Base-by-base conservation (phyloP, 495 filamentous ascomycete species). In the Staphylotrichum longicolle region DNA sequence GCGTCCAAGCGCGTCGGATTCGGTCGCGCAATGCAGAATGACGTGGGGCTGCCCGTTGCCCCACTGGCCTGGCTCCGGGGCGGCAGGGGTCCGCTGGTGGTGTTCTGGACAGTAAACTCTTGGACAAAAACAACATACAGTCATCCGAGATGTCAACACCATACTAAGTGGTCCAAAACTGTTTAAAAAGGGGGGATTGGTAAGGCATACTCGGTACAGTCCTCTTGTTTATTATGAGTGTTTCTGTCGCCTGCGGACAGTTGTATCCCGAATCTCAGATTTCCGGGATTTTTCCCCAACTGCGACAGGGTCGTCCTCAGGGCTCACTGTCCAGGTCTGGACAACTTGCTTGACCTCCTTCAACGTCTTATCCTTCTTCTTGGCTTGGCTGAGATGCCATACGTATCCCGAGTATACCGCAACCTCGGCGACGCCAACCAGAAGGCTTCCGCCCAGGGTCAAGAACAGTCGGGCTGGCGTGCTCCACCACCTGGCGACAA, bases 381-480 rank as follows among this genome's bases (percentile, higher is more conserved):
- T 87, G 1, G 91, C 90, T 68, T 89, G 79, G 34, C 85, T 82
- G 34, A 96, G 75, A 68, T 91, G 86, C 75, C 86, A 81, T 46
- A 96, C 73, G 75, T 96, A 98, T 7, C 91, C 90, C 10, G 83
- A 85, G 73, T 98, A 97, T 42, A 98, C 85, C 30, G 87, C 86
- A 9, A 94, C 87, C 73, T 98, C 94, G 5, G 91, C 93, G 49
- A 95, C 77, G 4, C 87, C 92, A 30, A 97, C 90, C 20, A 90
- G 62, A 3, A 84, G 70, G 57, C 85, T 87, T 4, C 87, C 86
- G 8, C 80, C 80, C 76, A 93, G 80, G 41, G 86, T 88, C 20
- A 91, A 73, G 14, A 85, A 89, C 46, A 93, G 71, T 54, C 90
- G 72, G 40, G 82, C 77, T 1, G 90, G 86, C 4, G 85, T 85